Conservation (phyloP, 2,329 filamentous ascomycete species). For the Colletotrichum agaves region DNA sequence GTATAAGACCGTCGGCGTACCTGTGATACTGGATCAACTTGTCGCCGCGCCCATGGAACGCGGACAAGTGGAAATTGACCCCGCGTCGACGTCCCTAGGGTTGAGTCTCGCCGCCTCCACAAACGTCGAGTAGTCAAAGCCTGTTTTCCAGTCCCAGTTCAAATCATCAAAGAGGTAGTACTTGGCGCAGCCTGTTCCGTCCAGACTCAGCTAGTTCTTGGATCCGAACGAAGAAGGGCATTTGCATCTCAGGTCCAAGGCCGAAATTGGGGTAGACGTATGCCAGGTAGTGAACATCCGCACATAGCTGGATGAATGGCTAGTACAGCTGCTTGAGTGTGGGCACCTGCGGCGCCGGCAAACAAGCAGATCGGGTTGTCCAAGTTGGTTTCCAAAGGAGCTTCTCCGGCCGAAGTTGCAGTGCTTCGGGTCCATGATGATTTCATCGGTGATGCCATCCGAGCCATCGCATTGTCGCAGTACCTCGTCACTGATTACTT, state of each 20-base stretch:
- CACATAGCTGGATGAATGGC: constrained; percentile 40
- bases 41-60: constrained; percentile 52
- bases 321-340: constrained; percentile 47
- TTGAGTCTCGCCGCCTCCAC: constrained; percentile 41
- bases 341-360: constrained; percentile 55
- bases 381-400: constrained; percentile 50
- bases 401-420: constrained; percentile 51
- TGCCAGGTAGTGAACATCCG: constrained; percentile 40
- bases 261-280: constrained; percentile 57
- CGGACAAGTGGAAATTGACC: constrained; percentile 51
- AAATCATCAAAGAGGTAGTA: constrained; percentile 55
- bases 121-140: constrained; percentile 47
- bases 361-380: constrained; percentile 45
- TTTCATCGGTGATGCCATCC: constrained; percentile 58
- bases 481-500: constrained; percentile 47
- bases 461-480: constrained; percentile 58
- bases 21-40: constrained; percentile 61
- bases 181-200: constrained; percentile 47
- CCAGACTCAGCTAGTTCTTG: constrained; percentile 35
- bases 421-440: constrained; percentile 55
- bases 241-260: constrained; percentile 53
- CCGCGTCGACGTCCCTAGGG: constrained; percentile 53
- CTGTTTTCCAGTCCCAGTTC: constrained; percentile 49
- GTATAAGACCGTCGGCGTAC: constrained; percentile 53
- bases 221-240: constrained; percentile 44